Base-by-base conservation (phyloP, 169 alveolate species). In the Cryptosporidium canis region DNA sequence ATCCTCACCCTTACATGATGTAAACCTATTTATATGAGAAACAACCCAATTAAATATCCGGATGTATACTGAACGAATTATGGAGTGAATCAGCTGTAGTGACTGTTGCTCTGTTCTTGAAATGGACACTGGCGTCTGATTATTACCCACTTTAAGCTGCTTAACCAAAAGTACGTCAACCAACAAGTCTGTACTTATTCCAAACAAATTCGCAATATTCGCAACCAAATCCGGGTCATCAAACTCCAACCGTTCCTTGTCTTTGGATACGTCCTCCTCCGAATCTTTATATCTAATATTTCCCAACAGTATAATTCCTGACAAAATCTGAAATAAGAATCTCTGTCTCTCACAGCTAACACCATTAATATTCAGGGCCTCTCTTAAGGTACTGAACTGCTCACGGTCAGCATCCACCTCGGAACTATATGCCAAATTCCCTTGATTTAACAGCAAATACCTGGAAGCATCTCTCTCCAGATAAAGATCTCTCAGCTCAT, bases 231-330 rank as follows among this genome's bases (percentile, higher is more conserved):
- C 58, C 9, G 31, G 31, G 24, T 77, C 87, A 4, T 33, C 39
- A 77, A 55, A 77, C 21, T 58, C 71, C n/a, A 61, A 24, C 51
- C 12, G 55, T 35, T 18, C 39, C 18, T 66, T 63, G 61, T 77
- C 87, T 41, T 55, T 55, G 11, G 56, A 39, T 1, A 9, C 3
- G 16, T 33, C 39, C 18, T 37, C 64, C 18, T 77, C 83, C 27
- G 71, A 63, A 24, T 91, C 92, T 5, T 90, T 82, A 85, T 94
- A 95, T 47, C 92, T 83, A 4, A 96, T 64, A 85, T 96, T 95
- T 37, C 98, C 98, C n/a, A 96, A 37, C 51, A 91, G 90, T 29
- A 96, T 91, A 7, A 95, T 91, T 8, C 94, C 96, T 0, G 90
- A 82, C 9, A 93, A 68, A 47, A 92, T 85, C 33, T 90, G 56